A percentile compares a stretch with the other conserved stretches of the same genome.
Evolutionary conservation across 2,329 filamentous ascomycete species (phyloP).

Genomic region (Pseudogymnoascus sp.): DNA sequence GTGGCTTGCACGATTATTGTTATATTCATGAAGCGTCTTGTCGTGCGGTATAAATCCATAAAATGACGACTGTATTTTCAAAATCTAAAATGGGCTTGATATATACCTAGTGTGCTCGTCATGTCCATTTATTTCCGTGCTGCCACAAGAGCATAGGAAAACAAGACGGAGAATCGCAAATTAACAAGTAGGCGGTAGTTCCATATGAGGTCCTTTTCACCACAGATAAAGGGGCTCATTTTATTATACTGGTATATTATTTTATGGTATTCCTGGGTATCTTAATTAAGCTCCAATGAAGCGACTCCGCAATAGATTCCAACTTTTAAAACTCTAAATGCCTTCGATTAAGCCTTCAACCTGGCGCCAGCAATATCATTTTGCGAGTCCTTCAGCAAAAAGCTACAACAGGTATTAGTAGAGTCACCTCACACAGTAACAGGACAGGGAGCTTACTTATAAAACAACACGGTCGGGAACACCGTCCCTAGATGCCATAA

Average conservation of each 20-base stretch:
- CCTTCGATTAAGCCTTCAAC: slow-evolving; percentile 53
- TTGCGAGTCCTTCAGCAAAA: slow-evolving; percentile 75
- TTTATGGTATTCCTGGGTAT: background rate
- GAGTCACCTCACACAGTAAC: slow-evolving; percentile 7
- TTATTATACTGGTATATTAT: background rate
- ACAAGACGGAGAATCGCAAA: background rate
- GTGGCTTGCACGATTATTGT: slow-evolving; percentile 1
- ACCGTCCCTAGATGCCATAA: slow-evolving; percentile 95
- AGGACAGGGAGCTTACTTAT: slow-evolving; percentile 60
- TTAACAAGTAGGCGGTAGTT: background rate
- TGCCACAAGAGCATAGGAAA: background rate
- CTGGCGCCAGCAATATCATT: slow-evolving; percentile 69
- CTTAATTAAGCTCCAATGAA: background rate
- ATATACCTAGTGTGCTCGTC: background rate
- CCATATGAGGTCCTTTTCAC: background rate
- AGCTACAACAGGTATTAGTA: slow-evolving; percentile 45
- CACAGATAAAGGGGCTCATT: background rate
- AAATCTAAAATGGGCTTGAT: background rate
- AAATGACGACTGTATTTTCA: background rate
- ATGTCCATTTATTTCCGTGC: background rate
- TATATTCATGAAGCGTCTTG: background rate
- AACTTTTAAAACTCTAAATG: background rate
- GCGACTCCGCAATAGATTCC: background rate
- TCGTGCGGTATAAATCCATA: background rate
- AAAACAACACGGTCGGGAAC: slow-evolving; percentile 79